Conservation (phyloP, 2,329 filamentous ascomycete genomes). For the Aspergillus sp. region DNA sequence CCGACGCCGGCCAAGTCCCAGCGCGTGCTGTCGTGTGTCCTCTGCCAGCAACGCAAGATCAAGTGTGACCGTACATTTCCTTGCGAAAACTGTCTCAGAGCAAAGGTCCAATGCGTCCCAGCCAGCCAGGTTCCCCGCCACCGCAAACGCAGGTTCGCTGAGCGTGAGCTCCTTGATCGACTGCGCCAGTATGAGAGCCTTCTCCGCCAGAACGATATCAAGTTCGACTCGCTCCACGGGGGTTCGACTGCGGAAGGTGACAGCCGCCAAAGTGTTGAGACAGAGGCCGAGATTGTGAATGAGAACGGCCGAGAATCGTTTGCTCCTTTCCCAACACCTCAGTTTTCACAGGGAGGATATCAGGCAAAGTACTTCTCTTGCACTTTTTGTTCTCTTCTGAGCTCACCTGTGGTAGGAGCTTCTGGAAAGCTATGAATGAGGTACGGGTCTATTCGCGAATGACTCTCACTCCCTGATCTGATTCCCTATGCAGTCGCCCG, state of each 20-base stretch:
- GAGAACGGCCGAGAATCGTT: not conserved
- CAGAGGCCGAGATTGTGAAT: not conserved
- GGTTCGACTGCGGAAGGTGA: conserved; percentile 1
- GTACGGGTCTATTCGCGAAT: conserved; percentile 33
- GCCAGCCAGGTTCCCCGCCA: conserved; percentile 52
- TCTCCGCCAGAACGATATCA: conserved; percentile 67
- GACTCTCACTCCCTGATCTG: conserved; percentile 19
- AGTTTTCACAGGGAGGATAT: conserved; percentile 1
- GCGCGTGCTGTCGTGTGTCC: conserved; percentile 59
- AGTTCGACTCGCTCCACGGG: conserved; percentile 66
- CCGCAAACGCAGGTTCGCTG: conserved; percentile 67
- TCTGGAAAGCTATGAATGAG: conserved; percentile 54
- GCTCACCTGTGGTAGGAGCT: conserved; percentile 43
- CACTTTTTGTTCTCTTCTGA: not conserved
- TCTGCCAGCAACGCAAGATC: conserved; percentile 77
- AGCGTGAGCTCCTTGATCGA: conserved; percentile 72
- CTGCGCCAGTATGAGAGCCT: conserved; percentile 70
- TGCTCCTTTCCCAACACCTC: not conserved
- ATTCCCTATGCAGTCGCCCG: conserved; percentile 22
- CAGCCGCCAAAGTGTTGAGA: not conserved
- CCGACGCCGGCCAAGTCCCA: not conserved
- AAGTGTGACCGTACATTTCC: conserved; percentile 75
- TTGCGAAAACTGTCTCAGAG: conserved; percentile 70
- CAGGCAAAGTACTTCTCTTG: conserved; percentile 23
- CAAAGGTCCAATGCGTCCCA: conserved; percentile 60